A percentile compares a stretch with the other conserved stretches of the same genome.
Evolutionary conservation across 78 protist species (phyloP).

Genomic region (Dictyostelium purpureum): DNA sequence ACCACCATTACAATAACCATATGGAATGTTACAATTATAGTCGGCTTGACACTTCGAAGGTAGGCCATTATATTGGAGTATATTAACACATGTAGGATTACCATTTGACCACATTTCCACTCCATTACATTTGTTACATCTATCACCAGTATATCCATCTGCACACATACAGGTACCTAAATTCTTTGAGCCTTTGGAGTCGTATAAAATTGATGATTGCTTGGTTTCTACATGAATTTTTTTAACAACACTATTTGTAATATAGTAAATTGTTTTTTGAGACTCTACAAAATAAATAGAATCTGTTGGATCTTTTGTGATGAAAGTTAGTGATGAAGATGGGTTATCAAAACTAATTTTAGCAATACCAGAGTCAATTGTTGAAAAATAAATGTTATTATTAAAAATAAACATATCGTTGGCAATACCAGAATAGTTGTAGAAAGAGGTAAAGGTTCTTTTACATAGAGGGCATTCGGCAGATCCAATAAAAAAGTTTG

Average conservation of each 20-base stretch:
- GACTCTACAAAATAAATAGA: background rate
- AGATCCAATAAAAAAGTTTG: background rate
- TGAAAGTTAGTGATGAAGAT: background rate
- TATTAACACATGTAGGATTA: conserved; percentile 1
- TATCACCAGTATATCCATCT: background rate
- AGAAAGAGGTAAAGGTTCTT: too few relatives aligned
- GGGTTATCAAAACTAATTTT: background rate
- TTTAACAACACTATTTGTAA: background rate
- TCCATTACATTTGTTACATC: conserved; percentile 3
- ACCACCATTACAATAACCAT: background rate
- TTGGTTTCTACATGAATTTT: background rate
- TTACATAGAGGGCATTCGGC: background rate
- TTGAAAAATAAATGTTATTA: background rate
- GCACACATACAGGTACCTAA: background rate
- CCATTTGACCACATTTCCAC: background rate
- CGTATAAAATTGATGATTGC: background rate
- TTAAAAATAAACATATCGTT: background rate
- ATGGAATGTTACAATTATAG: conserved; percentile 6
- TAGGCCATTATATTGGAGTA: background rate
- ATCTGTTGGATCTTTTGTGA: background rate
- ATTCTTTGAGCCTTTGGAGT: background rate
- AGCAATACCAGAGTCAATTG: background rate
- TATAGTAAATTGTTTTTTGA: conserved; percentile 6
- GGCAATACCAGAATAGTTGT: too few relatives aligned
- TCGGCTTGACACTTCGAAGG: background rate